Evolutionary conservation across 1,139 yeast genomes (phyloP).

Genomic region (Pichia sp.): DNA sequence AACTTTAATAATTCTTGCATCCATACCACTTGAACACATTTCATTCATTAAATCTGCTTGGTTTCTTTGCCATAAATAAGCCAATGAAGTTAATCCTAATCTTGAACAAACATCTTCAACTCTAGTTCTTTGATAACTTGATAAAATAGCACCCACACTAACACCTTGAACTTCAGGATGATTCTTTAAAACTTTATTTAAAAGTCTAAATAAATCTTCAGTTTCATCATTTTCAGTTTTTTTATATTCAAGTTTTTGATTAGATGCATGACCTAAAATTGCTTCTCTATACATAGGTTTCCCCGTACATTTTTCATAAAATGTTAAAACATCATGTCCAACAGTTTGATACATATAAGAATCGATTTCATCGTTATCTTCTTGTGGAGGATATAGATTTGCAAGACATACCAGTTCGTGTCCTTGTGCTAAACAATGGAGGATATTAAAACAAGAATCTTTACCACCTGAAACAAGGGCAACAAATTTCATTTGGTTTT

Average conservation of each 20-base stretch:
- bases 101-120: slow-evolving; percentile 86
- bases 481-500: slow-evolving; percentile 71
- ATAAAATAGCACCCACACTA: slow-evolving; percentile 91
- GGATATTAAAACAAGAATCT: slow-evolving; percentile 84
- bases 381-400: slow-evolving; percentile 76
- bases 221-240: slow-evolving; percentile 72
- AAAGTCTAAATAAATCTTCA: slow-evolving; percentile 61
- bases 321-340: slow-evolving; percentile 75
- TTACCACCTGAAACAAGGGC: slow-evolving; percentile 95
- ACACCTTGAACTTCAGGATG: slow-evolving; percentile 82
- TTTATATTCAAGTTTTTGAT: slow-evolving; percentile 63
- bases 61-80: slow-evolving; percentile 85
- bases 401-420: slow-evolving; percentile 84
- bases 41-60: slow-evolving; percentile 76
- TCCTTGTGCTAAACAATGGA: slow-evolving; percentile 76
- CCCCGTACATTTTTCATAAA: slow-evolving; percentile 63
- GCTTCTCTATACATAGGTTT: slow-evolving; percentile 74
- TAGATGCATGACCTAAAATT: slow-evolving; percentile 57
- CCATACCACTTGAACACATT: slow-evolving; percentile 67
- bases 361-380: slow-evolving; percentile 62
- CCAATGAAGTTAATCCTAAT: slow-evolving; percentile 58
- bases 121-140: slow-evolving; percentile 87
- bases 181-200: slow-evolving; percentile 38
- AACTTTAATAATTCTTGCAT: slow-evolving; percentile 83
- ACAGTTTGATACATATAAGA: slow-evolving; percentile 98